Conservation (phyloP, 2,329 filamentous ascomycete genomes). For the Sclerotinia minor region DNA sequence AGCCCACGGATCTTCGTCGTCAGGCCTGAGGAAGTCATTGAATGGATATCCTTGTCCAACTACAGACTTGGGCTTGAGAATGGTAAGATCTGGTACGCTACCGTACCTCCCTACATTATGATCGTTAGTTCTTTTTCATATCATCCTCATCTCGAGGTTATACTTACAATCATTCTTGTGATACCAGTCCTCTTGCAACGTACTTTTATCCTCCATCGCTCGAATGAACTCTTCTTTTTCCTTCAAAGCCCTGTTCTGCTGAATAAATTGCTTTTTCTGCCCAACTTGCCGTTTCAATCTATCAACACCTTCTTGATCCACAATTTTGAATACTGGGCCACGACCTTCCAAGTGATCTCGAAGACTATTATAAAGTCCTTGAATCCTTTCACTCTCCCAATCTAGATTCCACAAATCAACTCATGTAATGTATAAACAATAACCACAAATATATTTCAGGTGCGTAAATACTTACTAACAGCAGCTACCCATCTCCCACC, state of each 20-base stretch:
- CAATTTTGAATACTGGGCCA: background rate
- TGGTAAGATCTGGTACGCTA: conserved; percentile 12
- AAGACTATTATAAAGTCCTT: background rate
- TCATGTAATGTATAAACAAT: background rate
- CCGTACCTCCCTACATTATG: background rate
- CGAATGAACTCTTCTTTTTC: background rate
- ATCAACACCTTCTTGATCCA: background rate
- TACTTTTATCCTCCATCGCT: background rate
- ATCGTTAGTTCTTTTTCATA: background rate
- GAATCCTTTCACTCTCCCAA: conserved; percentile 19
- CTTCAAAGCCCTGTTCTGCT: background rate
- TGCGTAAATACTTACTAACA: conserved; percentile 17
- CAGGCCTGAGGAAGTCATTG: conserved; percentile 6
- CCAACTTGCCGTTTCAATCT: conserved; percentile 4
- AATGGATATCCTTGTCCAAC: conserved; percentile 4
- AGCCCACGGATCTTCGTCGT: background rate
- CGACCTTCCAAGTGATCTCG: background rate
- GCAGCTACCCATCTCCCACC: conserved; percentile 24
- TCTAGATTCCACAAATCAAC: background rate
- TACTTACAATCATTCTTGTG: conserved; percentile 17
- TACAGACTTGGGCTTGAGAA: background rate
- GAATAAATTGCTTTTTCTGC: background rate
- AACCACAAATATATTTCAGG: background rate
- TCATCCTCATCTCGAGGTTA: background rate
- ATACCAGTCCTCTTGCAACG: conserved; percentile 11